phyloP scores from a whole-genome alignment of 257 asterid genomes.

The Solanum piurae region DNA sequence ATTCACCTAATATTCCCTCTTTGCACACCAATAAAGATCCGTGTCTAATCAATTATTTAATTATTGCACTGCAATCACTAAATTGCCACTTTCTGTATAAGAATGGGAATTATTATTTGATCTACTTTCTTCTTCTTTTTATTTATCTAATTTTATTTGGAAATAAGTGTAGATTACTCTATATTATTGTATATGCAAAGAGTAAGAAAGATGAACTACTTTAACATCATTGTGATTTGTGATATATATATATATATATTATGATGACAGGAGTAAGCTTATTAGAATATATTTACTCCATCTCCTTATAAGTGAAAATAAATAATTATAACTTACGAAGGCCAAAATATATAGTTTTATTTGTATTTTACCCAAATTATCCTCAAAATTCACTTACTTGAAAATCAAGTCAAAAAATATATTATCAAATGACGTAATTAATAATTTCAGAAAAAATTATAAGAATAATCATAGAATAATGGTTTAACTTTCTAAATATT shows the following conservation, averaged over 20 bases:
- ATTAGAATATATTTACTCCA: neutral
- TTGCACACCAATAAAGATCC: neutral
- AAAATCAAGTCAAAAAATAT: neutral
- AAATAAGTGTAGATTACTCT: neutral
- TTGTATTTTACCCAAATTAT: neutral
- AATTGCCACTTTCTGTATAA: neutral
- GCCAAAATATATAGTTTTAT: neutral
- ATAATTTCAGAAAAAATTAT: neutral
- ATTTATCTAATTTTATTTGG: neutral
- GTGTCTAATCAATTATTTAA: neutral
- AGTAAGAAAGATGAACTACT: neutral
- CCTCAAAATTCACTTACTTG: neutral
- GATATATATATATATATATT: neutral
- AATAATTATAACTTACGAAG: neutral
- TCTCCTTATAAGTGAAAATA: neutral
- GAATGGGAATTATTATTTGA: neutral
- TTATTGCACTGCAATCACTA: neutral
- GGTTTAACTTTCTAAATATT: neutral
- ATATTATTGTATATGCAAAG: neutral
- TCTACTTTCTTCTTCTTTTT: neutral
- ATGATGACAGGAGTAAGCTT: neutral
- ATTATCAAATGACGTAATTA: neutral
- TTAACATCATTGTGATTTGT: neutral
- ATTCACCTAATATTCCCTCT: neutral
- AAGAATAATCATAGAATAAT: neutral